Conservation (phyloP, 2,329 filamentous ascomycete species). For the Talaromyces sp. region DNA sequence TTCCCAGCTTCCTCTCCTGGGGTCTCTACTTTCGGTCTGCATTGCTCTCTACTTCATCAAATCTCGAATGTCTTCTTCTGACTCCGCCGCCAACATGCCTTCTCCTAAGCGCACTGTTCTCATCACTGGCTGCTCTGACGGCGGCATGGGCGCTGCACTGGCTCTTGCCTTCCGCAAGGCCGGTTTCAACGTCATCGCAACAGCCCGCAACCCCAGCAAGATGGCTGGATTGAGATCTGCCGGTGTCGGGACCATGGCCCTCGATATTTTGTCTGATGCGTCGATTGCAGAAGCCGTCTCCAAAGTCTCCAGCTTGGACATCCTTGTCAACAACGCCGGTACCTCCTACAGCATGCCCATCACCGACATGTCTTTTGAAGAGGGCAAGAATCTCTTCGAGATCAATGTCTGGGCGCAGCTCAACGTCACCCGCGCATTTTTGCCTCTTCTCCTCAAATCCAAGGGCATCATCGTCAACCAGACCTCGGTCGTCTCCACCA, state of each 20-base stretch:
- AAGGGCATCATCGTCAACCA: slow-evolving; percentile 14
- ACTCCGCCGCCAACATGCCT: not conserved
- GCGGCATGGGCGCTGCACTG: slow-evolving; percentile 14
- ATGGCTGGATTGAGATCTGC: slow-evolving; percentile 1
- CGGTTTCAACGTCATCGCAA: slow-evolving; percentile 9
- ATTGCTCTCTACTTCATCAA: not conserved
- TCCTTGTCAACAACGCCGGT: slow-evolving; percentile 31
- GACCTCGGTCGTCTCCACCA: slow-evolving; percentile 13
- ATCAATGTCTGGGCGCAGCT: slow-evolving; percentile 37
- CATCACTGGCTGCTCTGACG: slow-evolving; percentile 16
- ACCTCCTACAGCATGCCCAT: slow-evolving; percentile 14
- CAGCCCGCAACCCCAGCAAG: slow-evolving; percentile 4
- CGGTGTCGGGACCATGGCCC: slow-evolving; percentile 1
- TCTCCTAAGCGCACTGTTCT: slow-evolving; percentile 13
- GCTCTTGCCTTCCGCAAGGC: slow-evolving; percentile 15
- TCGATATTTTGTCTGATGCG: not conserved
- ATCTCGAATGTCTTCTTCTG: not conserved
- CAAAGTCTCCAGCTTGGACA: slow-evolving; percentile 18
- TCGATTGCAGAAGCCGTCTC: slow-evolving; percentile 11
- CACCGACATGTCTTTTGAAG: slow-evolving; percentile 4
- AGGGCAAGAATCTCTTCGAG: slow-evolving; percentile 24
- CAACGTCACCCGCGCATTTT: slow-evolving; percentile 30
- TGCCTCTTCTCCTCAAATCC: slow-evolving; percentile 30
- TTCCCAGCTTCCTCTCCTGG: slow-evolving; percentile 2
- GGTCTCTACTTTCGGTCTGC: not conserved